A percentile compares a stretch with the other conserved stretches of the same genome.
phyloP scores from a whole-genome alignment of 2,329 filamentous ascomycete genomes.

The Pyrenophora teres region DNA sequence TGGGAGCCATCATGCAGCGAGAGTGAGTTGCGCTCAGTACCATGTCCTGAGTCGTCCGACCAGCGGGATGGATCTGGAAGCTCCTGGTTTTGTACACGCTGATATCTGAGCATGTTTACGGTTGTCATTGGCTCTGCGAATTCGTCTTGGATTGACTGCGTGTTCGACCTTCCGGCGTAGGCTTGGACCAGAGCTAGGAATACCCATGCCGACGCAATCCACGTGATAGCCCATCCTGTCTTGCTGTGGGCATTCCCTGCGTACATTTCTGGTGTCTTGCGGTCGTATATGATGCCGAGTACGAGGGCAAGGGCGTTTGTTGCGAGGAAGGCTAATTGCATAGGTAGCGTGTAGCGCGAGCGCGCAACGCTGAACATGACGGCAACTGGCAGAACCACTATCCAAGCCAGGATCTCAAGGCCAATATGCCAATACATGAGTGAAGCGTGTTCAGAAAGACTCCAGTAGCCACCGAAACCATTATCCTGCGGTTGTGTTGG shows the following conservation, averaged over 20 bases:
- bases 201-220: constrained; percentile 71
- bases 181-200: constrained; percentile 68
- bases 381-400: constrained; percentile 71
- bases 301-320: constrained; percentile 50
- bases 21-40: constrained; percentile 70
- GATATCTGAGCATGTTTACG: constrained; percentile 47
- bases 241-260: constrained; percentile 86
- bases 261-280: constrained; percentile 82
- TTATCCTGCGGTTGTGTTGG: constrained; percentile 20
- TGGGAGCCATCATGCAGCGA: constrained; percentile 69
- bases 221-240: constrained; percentile 82
- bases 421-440: constrained; percentile 72
- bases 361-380: constrained; percentile 84
- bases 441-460: constrained; percentile 57
- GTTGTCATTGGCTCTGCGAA: constrained; percentile 37
- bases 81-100: constrained; percentile 43
- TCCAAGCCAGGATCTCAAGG: constrained; percentile 73
- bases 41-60: constrained; percentile 60
- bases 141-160: constrained; percentile 24
- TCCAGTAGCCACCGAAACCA: constrained; percentile 61
- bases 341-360: constrained; percentile 72
- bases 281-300: constrained; percentile 66
- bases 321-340: constrained; percentile 63
- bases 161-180: constrained; percentile 57
- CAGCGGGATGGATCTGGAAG: constrained; percentile 37